Evolutionary conservation across 1,284 basidiomycete genomes (phyloP), one percentile per base, ranked within the genome.

Genomic region (Cystobasidium sp.): DNA sequence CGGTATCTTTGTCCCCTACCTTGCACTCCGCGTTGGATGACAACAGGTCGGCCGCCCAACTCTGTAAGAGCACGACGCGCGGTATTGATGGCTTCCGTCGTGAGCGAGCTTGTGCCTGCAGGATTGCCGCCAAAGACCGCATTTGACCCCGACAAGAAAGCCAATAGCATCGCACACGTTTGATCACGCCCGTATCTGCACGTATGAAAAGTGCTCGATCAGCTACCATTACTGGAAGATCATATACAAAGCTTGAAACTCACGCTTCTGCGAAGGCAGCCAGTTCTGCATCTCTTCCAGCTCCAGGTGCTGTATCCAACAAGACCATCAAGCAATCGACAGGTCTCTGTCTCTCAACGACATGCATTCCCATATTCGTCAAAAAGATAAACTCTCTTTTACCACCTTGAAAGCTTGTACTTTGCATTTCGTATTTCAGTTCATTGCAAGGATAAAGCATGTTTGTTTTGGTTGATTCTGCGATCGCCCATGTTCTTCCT

Each of bases 161-260:
- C 91, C 14, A 97, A 86, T n/a, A 94, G 87, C 89, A 96, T 95
- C 14, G 92, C 90, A 80, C 93, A 95, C 1, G 91, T 91, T 80
- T 97, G 91, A 81, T 93, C 90, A 64, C 91, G 87, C 56, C 93
- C 92, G 82, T 90, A 94, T 79, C 92, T 94, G 76, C 20, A 55
- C n/a, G 41, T 10, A 47, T 9, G 24, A 14, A 18, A 1, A n/a
- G 31, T 18, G 10, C 14, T 12, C 24, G 24, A 9, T 55, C 9
- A 37, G 24, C n/a, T 39, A 58, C 10, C 73, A 53, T 2, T 5
- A 63, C 3, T 2, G 10, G 24, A 49, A 43, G 20, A 47, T 22
- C 16, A 44, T 61, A 5, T 24, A 52, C 22, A 66, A 1, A 44
- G 1, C 14, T 24, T 58, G 9, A 46, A 31, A 14, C 68, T 76